These are phyloP conservation scores for Diplodia scrobiculata DNA, from an alignment of 2,329 filamentous ascomycete species.

Conservation along the genomic window DNA sequence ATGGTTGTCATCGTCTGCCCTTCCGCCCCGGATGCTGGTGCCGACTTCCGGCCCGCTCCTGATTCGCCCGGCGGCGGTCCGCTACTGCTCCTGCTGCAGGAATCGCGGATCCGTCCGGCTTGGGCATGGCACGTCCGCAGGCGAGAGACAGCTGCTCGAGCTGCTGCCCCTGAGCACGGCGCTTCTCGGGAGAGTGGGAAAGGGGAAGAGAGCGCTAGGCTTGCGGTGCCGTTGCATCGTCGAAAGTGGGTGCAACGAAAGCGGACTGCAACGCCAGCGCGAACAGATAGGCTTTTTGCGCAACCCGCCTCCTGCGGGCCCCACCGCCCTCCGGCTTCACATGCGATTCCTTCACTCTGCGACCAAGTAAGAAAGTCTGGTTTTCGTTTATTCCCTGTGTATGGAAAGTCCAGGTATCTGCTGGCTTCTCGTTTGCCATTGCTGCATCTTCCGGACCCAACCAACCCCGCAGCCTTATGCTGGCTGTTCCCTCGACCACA, in stretches of 20 bases:
- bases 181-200: background rate
- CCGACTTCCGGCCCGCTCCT: slow-evolving; percentile 2
- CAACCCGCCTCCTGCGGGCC: too few relatives aligned
- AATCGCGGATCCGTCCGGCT: background rate
- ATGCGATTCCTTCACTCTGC: background rate
- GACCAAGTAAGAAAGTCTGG: background rate
- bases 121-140: background rate
- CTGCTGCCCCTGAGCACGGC: background rate
- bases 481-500: background rate
- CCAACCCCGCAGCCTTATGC: background rate
- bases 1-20: background rate
- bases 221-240: background rate
- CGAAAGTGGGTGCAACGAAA: background rate
- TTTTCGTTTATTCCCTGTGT: background rate
- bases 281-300: too few relatives aligned
- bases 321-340: background rate
- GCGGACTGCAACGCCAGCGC: background rate
- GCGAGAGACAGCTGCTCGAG: slow-evolving; percentile 2
- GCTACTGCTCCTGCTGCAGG: background rate
- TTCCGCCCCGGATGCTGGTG: slow-evolving; percentile 12
- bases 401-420: background rate
- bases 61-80: background rate
- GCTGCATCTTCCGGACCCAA: background rate
- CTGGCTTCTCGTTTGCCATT: background rate
- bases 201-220: too few relatives aligned